Base-by-base conservation (phyloP, 352 stramenopile species). In the Globisporangium radiosum region DNA sequence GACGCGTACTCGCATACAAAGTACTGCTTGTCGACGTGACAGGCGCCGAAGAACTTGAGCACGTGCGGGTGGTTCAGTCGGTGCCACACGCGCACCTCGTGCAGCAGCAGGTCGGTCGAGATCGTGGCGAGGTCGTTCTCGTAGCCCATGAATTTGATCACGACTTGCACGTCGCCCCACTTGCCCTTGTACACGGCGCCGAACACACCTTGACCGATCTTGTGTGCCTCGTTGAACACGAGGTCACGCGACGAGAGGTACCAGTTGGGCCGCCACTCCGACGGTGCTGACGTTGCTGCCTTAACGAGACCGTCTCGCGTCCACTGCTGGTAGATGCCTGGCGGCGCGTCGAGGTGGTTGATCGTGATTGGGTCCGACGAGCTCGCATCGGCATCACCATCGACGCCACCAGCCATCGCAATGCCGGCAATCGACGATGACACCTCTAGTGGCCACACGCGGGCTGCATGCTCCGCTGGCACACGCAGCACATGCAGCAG, bases 31-130 rank as follows among this genome's bases (percentile, higher is more conserved):
- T 70, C 71, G 14, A 75, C 60, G 43, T 78, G 65, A 3, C 68
- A 75, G 7, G 68, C 70, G 8, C 68, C 70, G 17, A 68, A 75
- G 9, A 78, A 56, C 33, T 70, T 70, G 10, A 78, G 38, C 11
- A 78, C 55, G 58, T 78, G 63, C 38, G 70, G 70, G 42, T 78
- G 70, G n/a, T 64, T 67, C 43, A 78, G 37, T 0, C 49, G 50
- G 44, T 63, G 60, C 70, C 70, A 78, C 51, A 75, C 64, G 10
- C 65, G 57, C 10, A 63, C 56, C 51, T 75, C 70, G 25, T 60
- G 58, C 44, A 73, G 51, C 47, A 74, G 64, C 33, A 70, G 42
- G 19, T 53, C n/a, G 10, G 10, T 43, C 15, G 52, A 43, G 9
- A 54, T n/a, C n/a, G n/a, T n/a, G n/a, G n/a, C n/a, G n/a, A n/a